Evolutionary conservation across 768 basidiomycete species (phyloP).

Genomic region (Termitomyces sp.): DNA sequence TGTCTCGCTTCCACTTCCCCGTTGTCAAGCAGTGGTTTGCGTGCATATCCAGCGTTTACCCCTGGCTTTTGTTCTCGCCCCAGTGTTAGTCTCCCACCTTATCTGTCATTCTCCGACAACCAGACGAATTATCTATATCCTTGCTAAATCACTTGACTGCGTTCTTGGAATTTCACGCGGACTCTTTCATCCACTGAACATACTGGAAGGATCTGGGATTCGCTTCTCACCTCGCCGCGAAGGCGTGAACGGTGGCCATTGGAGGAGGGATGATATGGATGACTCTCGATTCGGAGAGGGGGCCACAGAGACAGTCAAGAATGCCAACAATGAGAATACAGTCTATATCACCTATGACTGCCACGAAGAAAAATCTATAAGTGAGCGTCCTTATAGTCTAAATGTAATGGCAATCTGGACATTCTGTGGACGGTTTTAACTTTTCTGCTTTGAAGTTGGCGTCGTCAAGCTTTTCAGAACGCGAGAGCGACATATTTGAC

Average conservation of each 20-base stretch:
- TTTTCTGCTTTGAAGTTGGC: slow-evolving; percentile 17
- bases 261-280: slow-evolving; percentile 33
- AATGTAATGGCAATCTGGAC: not conserved
- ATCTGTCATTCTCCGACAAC: not conserved
- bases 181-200: slow-evolving; percentile 1
- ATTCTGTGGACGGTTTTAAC: slow-evolving; percentile 13
- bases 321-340: slow-evolving; percentile 13
- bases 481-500: slow-evolving; percentile 22
- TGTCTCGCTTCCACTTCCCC: not conserved
- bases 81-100: slow-evolving; percentile 1
- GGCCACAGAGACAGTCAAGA: slow-evolving; percentile 13
- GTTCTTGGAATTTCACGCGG: not conserved
- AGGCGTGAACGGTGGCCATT: slow-evolving; percentile 10
- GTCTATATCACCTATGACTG: slow-evolving; percentile 19
- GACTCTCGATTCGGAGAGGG: slow-evolving; percentile 24
- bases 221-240: slow-evolving; percentile 19
- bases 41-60: not conserved
- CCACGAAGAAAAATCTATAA: slow-evolving; percentile 28
- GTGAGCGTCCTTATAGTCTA: slow-evolving; percentile 12
- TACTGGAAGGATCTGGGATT: slow-evolving; percentile 23
- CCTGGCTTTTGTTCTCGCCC: not conserved
- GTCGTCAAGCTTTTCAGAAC: slow-evolving; percentile 22
- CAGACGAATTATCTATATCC: not conserved
- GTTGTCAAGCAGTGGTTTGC: not conserved
- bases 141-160: not conserved